Evolutionary conservation across 2,329 filamentous ascomycete genomes (phyloP).

Genomic region (Plectosphaerella plurivora): DNA sequence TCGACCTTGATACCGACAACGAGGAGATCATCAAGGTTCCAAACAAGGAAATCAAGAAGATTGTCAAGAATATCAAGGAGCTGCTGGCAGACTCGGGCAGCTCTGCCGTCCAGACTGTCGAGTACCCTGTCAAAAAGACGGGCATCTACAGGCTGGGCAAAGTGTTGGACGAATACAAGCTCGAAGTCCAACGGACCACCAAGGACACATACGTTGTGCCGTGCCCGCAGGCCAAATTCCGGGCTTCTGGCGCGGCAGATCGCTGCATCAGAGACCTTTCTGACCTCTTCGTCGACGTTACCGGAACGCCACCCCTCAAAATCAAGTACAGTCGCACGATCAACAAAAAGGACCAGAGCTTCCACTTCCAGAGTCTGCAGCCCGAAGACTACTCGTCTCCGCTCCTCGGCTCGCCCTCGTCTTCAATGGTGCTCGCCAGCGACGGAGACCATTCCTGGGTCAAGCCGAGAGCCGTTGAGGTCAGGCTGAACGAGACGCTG

Average conservation of each 20-base stretch:
- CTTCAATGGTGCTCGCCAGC: constrained; percentile 51
- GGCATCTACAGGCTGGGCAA: constrained; percentile 82
- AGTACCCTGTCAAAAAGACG: constrained; percentile 75
- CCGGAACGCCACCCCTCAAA: constrained; percentile 85
- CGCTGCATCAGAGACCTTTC: constrained; percentile 87
- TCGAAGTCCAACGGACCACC: constrained; percentile 76
- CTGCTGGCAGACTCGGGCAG: constrained; percentile 58
- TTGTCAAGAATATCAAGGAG: constrained; percentile 65
- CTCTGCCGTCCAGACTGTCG: constrained; percentile 60
- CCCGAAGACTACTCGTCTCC: constrained; percentile 82
- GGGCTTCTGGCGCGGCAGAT: constrained; percentile 54
- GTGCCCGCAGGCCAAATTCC: constrained; percentile 77
- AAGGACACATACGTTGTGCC: constrained; percentile 79
- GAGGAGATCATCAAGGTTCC: constrained; percentile 78
- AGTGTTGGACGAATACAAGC: constrained; percentile 88
- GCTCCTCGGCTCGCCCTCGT: constrained; percentile 57
- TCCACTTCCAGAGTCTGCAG: constrained; percentile 89
- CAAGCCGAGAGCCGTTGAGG: constrained; percentile 65
- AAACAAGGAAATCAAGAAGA: constrained; percentile 66
- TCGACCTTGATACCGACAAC: constrained; percentile 75
- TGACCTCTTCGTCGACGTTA: constrained; percentile 75
- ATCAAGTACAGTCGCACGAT: constrained; percentile 88
- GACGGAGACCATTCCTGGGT: constrained; percentile 78
- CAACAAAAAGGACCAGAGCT: constrained; percentile 77
- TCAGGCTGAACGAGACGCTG: constrained; percentile 89